These are phyloP conservation scores for Ilex paraguariensis DNA, from an alignment of 305 asterid genomes.

Conservation along the genomic window DNA sequence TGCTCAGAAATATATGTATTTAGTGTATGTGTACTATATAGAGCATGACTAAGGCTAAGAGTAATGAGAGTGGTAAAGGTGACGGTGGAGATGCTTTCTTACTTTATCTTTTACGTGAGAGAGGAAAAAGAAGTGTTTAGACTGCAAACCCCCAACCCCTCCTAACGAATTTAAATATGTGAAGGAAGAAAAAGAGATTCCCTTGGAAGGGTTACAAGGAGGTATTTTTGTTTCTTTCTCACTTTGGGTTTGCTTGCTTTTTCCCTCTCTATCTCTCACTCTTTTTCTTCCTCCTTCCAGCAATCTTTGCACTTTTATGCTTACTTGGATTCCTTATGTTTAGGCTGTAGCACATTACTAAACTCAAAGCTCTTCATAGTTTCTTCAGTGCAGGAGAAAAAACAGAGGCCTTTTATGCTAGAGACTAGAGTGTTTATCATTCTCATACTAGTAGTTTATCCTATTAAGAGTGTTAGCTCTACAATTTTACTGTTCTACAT, in stretches of 20 bases:
- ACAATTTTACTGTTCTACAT: not conserved
- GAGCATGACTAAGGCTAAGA: too few species aligned
- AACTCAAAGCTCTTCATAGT: constrained; percentile 20
- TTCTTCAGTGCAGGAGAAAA: constrained; percentile 6
- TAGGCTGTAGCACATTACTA: constrained; percentile 26
- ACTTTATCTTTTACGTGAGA: constrained; percentile 57
- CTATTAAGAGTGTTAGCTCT: not conserved
- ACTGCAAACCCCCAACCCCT: constrained; percentile 9
- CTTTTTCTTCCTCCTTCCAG: constrained; percentile 17
- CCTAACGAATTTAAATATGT: constrained; percentile 6
- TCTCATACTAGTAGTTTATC: constrained; percentile 2
- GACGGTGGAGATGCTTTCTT: constrained; percentile 35
- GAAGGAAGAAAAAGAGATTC: constrained; percentile 29
- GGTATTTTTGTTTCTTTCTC: constrained; percentile 28
- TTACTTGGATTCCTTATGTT: constrained; percentile 33
- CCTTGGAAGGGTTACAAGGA: constrained; percentile 36
- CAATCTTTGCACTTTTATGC: constrained; percentile 31
- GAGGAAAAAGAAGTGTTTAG: constrained; percentile 25
- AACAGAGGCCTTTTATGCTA: not conserved
- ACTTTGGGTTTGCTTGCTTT: constrained; percentile 18
- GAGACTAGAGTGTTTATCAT: too few species aligned
- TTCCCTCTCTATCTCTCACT: constrained; percentile 14
- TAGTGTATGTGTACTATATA: too few species aligned
- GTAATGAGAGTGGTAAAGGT: constrained; percentile 5
- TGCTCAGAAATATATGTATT: too few species aligned